Conservation (phyloP, 441 rosid genomes). For the Flueggea neowawraea region DNA sequence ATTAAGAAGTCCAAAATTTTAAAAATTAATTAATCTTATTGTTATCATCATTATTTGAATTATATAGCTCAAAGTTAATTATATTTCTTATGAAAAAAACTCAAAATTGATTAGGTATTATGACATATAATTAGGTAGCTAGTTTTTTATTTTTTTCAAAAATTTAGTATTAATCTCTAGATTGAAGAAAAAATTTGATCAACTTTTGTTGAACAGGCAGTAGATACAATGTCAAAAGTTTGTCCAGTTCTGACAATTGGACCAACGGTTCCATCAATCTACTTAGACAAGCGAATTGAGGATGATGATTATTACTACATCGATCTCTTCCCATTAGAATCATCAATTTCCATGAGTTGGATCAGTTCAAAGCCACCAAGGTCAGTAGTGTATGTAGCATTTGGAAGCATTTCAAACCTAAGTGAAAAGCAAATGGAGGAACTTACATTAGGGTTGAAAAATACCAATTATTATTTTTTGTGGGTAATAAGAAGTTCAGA, state of each 20-base stretch:
- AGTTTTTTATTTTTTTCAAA: too few species aligned
- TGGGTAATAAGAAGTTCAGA: conserved; percentile 48
- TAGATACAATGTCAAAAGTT: conserved; percentile 15
- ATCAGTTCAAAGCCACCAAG: conserved; percentile 23
- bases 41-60: too few species aligned
- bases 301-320: conserved; percentile 35
- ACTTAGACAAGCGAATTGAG: conserved; percentile 30
- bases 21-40: too few species aligned
- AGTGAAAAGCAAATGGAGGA: conserved; percentile 38
- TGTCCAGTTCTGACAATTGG: conserved; percentile 29
- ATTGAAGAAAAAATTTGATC: too few species aligned
- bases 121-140: too few species aligned
- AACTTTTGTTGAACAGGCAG: conserved; percentile 6
- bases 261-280: conserved; percentile 55
- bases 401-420: conserved; percentile 43
- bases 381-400: conserved; percentile 23
- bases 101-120: too few species aligned
- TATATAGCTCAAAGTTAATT: too few species aligned
- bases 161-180: too few species aligned
- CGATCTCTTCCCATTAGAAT: conserved; percentile 32
- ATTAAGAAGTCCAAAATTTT: too few species aligned
- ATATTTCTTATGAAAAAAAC: too few species aligned
- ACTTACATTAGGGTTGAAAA: conserved; percentile 32
- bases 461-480: conserved; percentile 20
- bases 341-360: conserved; percentile 27